These are phyloP conservation scores for Sporisorium graminicola DNA, from an alignment of 1,284 basidiomycete species.

Conservation along the genomic window DNA sequence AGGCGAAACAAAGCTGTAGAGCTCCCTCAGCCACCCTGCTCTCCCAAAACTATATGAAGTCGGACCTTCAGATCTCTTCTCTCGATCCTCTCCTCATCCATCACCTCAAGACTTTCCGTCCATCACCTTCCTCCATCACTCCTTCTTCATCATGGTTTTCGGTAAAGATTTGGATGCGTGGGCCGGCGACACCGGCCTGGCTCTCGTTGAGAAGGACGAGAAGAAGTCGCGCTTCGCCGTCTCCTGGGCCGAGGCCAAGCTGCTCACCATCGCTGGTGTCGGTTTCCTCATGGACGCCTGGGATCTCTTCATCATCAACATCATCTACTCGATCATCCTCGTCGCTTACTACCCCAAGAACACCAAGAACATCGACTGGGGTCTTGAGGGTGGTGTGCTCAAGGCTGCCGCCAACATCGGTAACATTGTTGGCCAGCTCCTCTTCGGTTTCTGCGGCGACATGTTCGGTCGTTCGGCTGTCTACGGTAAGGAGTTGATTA, in stretches of 20 bases:
- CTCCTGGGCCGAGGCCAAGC: slow-evolving; percentile 63
- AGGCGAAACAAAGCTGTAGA: background rate
- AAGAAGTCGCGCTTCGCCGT: slow-evolving; percentile 54
- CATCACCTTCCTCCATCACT: background rate
- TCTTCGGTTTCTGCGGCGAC: slow-evolving; percentile 67
- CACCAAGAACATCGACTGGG: slow-evolving; percentile 64
- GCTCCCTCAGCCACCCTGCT: slow-evolving; percentile 10
- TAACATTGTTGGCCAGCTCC: slow-evolving; percentile 64
- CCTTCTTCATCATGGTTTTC: slow-evolving; percentile 55
- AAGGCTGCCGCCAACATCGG: slow-evolving; percentile 67
- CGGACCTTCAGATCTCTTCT: background rate
- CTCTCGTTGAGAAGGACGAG: slow-evolving; percentile 60
- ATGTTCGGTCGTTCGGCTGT: slow-evolving; percentile 65
- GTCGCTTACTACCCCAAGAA: slow-evolving; percentile 57
- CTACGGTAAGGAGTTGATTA: slow-evolving; percentile 66
- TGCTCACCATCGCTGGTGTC: slow-evolving; percentile 65
- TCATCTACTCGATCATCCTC: slow-evolving; percentile 65
- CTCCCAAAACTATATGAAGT: slow-evolving; percentile 28
- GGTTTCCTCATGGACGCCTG: slow-evolving; percentile 68
- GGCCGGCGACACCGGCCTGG: slow-evolving; percentile 55
- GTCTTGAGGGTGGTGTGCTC: slow-evolving; percentile 65
- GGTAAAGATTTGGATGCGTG: slow-evolving; percentile 64
- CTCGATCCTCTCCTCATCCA: slow-evolving; percentile 2
- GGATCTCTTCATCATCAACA: slow-evolving; percentile 67
- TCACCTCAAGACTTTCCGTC: slow-evolving; percentile 1